These are phyloP conservation scores for Cinchona pubescens DNA, from an alignment of 257 asterid species.

Conservation along the genomic window DNA sequence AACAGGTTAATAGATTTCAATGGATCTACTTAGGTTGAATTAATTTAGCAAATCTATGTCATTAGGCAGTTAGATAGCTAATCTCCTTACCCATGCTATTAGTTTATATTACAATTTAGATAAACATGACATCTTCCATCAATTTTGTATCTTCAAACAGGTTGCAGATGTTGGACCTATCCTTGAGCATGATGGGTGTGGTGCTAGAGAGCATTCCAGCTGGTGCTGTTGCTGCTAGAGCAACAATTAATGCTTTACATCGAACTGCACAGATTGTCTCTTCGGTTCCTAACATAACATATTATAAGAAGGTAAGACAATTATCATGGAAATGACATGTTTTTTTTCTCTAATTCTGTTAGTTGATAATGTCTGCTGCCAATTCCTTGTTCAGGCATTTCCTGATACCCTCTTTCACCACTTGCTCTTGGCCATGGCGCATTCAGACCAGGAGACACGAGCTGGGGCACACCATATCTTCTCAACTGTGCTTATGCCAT, in stretches of 20 bases:
- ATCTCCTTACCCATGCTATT: not conserved
- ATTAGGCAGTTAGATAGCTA: not conserved
- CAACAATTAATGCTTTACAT: conserved; percentile 41
- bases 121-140: not conserved
- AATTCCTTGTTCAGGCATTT: conserved; percentile 37
- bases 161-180: conserved; percentile 51
- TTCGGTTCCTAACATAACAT: conserved; percentile 41
- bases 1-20: not conserved
- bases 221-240: conserved; percentile 30
- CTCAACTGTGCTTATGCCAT: conserved; percentile 49
- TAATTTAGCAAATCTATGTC: not conserved
- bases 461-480: conserved; percentile 45
- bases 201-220: conserved; percentile 46
- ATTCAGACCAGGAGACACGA: conserved; percentile 44
- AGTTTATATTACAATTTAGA: not conserved
- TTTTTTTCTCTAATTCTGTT: not conserved
- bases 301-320: conserved; percentile 34
- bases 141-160: conserved; percentile 23
- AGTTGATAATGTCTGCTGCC: conserved; percentile 3
- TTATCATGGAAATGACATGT: no score
- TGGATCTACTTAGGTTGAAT: not conserved
- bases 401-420: conserved; percentile 52
- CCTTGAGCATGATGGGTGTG: conserved; percentile 47
- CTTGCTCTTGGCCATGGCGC: conserved; percentile 52
- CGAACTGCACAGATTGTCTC: conserved; percentile 43